Percentiles rank a stretch among this genome's conserved stretches.
These are phyloP conservation scores for Annulohypoxylon nitens DNA, from an alignment of 495 filamentous ascomycete species.

Conservation along the genomic window DNA sequence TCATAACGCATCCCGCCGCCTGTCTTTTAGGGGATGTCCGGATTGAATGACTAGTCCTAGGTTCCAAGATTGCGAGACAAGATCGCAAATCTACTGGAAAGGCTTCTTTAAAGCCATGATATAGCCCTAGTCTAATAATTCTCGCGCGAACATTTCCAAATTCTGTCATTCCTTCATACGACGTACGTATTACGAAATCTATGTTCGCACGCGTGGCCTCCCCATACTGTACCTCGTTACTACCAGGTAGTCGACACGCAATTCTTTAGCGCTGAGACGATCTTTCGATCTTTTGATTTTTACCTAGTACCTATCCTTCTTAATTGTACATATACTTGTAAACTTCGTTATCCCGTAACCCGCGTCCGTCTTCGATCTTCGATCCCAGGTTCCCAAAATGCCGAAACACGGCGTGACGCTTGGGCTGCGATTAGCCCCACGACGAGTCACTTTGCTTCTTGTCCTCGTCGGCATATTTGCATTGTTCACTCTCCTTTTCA, in stretches of 20 bases:
- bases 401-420: constrained; percentile 63
- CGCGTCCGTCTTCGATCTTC: neutral
- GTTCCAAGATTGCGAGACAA: constrained; percentile 15
- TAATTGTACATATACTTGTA: constrained; percentile 21
- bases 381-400: constrained; percentile 54
- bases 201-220: constrained; percentile 27
- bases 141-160: constrained; percentile 22
- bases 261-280: constrained; percentile 9
- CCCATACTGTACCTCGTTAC: constrained; percentile 9
- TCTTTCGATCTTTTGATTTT: constrained; percentile 13
- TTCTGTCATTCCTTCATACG: constrained; percentile 36
- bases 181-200: constrained; percentile 12
- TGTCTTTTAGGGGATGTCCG: constrained; percentile 36
- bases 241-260: neutral
- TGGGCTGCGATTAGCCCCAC: constrained; percentile 59
- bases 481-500: constrained; percentile 62
- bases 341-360: neutral
- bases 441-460: constrained; percentile 61
- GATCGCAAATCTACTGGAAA: constrained; percentile 21
- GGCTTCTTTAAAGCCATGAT: constrained; percentile 28
- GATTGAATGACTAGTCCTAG: constrained; percentile 12
- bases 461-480: constrained; percentile 58
- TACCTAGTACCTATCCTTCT: constrained; percentile 1
- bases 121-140: constrained; percentile 31
- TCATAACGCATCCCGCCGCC: constrained; percentile 8